A percentile compares a stretch with the other conserved stretches of the same genome.
phyloP scores from a whole-genome alignment of 2,329 filamentous ascomycete genomes.

The Chalaropsis ovoidea region DNA sequence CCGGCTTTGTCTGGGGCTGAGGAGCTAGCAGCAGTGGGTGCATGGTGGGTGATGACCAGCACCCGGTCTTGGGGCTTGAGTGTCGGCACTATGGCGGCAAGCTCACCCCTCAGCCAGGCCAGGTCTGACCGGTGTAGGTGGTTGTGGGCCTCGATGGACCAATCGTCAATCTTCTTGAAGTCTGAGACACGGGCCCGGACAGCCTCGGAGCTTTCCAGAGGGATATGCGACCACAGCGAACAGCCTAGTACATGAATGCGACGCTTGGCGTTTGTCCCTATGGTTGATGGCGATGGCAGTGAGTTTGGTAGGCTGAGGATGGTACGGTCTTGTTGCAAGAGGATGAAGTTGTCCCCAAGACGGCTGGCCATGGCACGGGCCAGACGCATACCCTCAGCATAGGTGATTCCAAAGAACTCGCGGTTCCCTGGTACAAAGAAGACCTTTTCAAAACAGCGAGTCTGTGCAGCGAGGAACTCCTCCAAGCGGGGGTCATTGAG shows the following conservation, averaged over 20 bases:
- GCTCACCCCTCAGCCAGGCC: slow-evolving; percentile 40
- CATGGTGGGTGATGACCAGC: slow-evolving; percentile 50
- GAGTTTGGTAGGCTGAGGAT: slow-evolving; percentile 30
- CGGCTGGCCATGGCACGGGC: slow-evolving; percentile 36
- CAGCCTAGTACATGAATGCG: slow-evolving; percentile 40
- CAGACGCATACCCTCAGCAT: slow-evolving; percentile 33
- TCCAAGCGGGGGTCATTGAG: slow-evolving; percentile 30
- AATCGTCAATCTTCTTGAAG: slow-evolving; percentile 44
- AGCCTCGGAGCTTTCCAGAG: slow-evolving; percentile 32
- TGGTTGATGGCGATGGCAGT: background rate
- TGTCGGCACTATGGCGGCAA: slow-evolving; percentile 28
- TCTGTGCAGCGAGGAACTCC: slow-evolving; percentile 37
- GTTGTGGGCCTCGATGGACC: slow-evolving; percentile 44
- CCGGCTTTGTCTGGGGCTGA: slow-evolving; percentile 41
- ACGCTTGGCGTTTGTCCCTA: background rate
- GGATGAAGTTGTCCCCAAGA: slow-evolving; percentile 34
- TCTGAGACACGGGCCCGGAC: slow-evolving; percentile 43
- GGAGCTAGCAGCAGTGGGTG: slow-evolving; percentile 41
- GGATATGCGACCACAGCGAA: slow-evolving; percentile 47
- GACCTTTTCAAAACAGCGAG: slow-evolving; percentile 36
- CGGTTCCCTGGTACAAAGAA: slow-evolving; percentile 46
- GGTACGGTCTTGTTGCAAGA: slow-evolving; percentile 38
- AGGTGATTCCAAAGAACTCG: slow-evolving; percentile 42
- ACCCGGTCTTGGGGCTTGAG: slow-evolving; percentile 19
- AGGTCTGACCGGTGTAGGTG: slow-evolving; percentile 39